Conservation (phyloP, 2,329 filamentous ascomycete genomes). For the Aphanocladium album region DNA sequence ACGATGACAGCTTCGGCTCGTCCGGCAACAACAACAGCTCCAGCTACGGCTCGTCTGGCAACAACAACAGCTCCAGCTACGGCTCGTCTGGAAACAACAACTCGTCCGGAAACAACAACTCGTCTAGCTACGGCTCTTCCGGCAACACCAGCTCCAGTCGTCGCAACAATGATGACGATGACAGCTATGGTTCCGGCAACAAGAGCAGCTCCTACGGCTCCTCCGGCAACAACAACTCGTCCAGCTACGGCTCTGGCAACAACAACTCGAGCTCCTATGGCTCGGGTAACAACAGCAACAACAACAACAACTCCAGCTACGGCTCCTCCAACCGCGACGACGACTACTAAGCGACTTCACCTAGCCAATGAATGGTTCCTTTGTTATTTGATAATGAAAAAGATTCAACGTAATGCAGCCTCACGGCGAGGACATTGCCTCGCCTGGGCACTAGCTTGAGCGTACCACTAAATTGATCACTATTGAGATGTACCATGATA, state of each 20-base stretch:
- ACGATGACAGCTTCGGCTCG: no score
- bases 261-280: conserved; percentile 18
- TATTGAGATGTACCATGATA: no score
- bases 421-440: background rate
- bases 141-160: conserved; percentile 7
- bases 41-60: conserved; percentile 16
- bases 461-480: background rate
- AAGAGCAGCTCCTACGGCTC: conserved; percentile 17
- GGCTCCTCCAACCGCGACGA: conserved; percentile 18
- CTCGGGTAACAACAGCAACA: no score
- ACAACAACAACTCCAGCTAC: conserved; percentile 11
- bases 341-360: conserved; percentile 14
- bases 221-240: conserved; percentile 21
- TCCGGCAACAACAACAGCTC: conserved; percentile 15
- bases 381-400: background rate
- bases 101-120: conserved; percentile 28
- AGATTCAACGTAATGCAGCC: background rate
- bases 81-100: no score
- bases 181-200: conserved; percentile 18
- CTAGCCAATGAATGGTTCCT: background rate
- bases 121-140: conserved; percentile 16
- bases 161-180: conserved; percentile 17
- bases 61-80: conserved; percentile 18
- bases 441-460: background rate
- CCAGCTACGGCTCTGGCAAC: conserved; percentile 21